phyloP scores from a whole-genome alignment of 148 eudicot species.

The Arctostaphylos glauca region DNA sequence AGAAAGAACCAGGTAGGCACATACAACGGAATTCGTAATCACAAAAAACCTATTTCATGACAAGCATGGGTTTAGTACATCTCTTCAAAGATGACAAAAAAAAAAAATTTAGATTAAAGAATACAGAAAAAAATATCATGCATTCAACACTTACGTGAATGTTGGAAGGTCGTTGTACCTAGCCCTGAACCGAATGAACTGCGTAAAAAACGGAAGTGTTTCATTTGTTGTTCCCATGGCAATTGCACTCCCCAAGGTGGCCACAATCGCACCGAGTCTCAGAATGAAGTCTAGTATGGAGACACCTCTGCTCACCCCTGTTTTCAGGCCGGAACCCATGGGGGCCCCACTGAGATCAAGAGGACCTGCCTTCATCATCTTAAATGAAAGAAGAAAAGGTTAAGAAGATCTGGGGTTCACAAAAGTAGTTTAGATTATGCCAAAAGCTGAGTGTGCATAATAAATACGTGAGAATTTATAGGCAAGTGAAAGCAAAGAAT shows the following conservation, averaged over 20 bases:
- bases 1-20: slow-evolving; percentile 36
- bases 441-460: neutral
- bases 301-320: slow-evolving; percentile 29
- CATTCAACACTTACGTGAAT: slow-evolving; percentile 33
- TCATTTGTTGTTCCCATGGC: slow-evolving; percentile 48
- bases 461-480: slow-evolving; percentile 10
- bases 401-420: neutral
- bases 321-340: neutral
- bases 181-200: slow-evolving; percentile 38
- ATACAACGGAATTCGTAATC: slow-evolving; percentile 34
- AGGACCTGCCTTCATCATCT: slow-evolving; percentile 30
- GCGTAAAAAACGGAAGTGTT: slow-evolving; percentile 45
- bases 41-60: slow-evolving; percentile 46
- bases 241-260: slow-evolving; percentile 49
- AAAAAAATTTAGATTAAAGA: neutral
- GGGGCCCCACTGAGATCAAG: slow-evolving; percentile 29
- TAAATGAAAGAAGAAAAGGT: neutral
- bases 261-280: slow-evolving; percentile 37
- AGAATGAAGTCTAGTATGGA: slow-evolving; percentile 43
- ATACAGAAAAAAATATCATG: neutral
- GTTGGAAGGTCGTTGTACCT: slow-evolving; percentile 41
- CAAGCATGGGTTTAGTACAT: neutral
- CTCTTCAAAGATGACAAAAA: too few species aligned
- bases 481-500: neutral
- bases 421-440: neutral